These are phyloP conservation scores for Hyaloscypha bicolor DNA, from an alignment of 495 filamentous ascomycete genomes.

Conservation along the genomic window DNA sequence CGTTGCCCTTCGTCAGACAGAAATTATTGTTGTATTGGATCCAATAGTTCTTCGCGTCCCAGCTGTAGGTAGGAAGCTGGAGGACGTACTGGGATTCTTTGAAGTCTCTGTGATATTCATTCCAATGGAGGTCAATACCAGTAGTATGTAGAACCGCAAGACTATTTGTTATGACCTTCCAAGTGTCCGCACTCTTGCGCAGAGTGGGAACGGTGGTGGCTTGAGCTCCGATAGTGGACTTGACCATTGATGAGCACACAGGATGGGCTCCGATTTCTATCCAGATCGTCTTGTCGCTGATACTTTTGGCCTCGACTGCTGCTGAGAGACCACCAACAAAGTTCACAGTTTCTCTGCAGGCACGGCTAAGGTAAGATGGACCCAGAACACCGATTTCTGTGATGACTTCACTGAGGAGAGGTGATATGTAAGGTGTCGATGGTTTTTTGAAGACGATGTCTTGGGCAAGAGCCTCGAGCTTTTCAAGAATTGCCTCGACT, in stretches of 20 bases:
- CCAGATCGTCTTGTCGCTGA: slow-evolving; percentile 56
- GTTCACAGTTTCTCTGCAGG: slow-evolving; percentile 72
- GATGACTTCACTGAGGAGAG: slow-evolving; percentile 66
- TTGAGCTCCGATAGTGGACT: slow-evolving; percentile 58
- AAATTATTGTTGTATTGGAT: slow-evolving; percentile 71
- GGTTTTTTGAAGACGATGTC: slow-evolving; percentile 61
- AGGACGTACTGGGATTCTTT: slow-evolving; percentile 58
- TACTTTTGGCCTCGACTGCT: slow-evolving; percentile 47
- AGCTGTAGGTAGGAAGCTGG: slow-evolving; percentile 72
- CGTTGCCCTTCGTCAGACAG: slow-evolving; percentile 68
- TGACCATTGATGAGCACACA: slow-evolving; percentile 67
- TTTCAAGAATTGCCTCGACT: slow-evolving; percentile 71
- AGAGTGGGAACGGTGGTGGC: slow-evolving; percentile 58
- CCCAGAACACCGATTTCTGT: slow-evolving; percentile 55
- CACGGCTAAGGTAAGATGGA: slow-evolving; percentile 62
- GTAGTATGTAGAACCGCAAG: slow-evolving; percentile 61
- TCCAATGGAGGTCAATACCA: slow-evolving; percentile 72
- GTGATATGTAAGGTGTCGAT: slow-evolving; percentile 59
- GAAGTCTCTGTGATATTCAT: slow-evolving; percentile 76
- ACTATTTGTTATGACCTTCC: slow-evolving; percentile 62
- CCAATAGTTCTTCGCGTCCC: slow-evolving; percentile 82
- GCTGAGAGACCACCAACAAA: slow-evolving; percentile 64
- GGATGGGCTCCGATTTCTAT: slow-evolving; percentile 73
- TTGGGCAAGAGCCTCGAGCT: slow-evolving; percentile 59
- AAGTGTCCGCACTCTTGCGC: slow-evolving; percentile 53